Conservation (phyloP, 176 grass and related monocot species). For the Cenchrus purpureus region DNA sequence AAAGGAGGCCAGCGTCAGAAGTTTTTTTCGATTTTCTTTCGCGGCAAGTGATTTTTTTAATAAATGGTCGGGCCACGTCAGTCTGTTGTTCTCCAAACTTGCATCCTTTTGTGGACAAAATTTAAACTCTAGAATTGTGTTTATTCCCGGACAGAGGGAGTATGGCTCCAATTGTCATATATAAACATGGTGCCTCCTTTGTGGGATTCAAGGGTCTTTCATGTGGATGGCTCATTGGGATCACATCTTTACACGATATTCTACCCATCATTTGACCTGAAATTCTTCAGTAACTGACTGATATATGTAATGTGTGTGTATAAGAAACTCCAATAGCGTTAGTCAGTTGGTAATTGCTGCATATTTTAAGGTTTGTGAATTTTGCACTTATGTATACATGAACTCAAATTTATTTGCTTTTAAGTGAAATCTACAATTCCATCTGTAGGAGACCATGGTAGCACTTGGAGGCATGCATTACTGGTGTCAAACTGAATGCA, state of each 20-base stretch:
- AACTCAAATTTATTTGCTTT: conserved; percentile 31
- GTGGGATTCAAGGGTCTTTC: neutral
- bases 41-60: too few species aligned
- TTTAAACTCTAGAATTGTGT: too few species aligned
- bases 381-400: conserved; percentile 2
- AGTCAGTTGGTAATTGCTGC: conserved; percentile 4
- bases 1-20: too few species aligned
- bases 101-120: too few species aligned
- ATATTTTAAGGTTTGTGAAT: conserved; percentile 8
- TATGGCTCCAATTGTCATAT: neutral
- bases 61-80: too few species aligned
- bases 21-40: too few species aligned
- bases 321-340: neutral
- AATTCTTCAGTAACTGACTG: neutral
- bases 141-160: too few species aligned
- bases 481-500: conserved; percentile 47
- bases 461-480: conserved; percentile 53
- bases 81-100: too few species aligned
- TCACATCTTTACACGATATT: neutral
- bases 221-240: conserved; percentile 14
- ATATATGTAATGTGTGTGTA: neutral
- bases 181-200: neutral
- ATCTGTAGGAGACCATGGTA: conserved; percentile 61
- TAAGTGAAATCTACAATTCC: conserved; percentile 51
- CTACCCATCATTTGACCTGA: neutral